Evolutionary conservation across 169 alveolate genomes (phyloP), one percentile per base, ranked within the genome.

Genomic region (Plasmodium blacklocki): DNA sequence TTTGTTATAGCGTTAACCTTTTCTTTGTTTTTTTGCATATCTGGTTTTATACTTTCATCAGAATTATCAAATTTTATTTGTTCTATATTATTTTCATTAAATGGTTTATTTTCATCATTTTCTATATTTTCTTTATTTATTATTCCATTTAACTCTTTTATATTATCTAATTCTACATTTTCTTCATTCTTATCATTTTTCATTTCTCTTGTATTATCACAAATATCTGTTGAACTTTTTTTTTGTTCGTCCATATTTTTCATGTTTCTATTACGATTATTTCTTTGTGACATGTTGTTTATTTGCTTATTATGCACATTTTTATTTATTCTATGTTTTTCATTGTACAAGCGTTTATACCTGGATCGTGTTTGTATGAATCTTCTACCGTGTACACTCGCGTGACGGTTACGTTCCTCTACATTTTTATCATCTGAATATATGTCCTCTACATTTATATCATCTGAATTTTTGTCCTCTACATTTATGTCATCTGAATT

Each of bases 111-210:
- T 9, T 26, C 64, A 14, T 49, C 23, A 52, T 21, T 45, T 19
- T 19, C 29, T 56, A 59, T 49, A 56, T 64, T 59, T 45, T 75
- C 54, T 68, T 75, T 76, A 39, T 76, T 72, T 68, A 54, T 76
- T 76, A 23, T 68, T 32, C 18, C 74, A 43, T 19, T 1, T 54
- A 26, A 21, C 19, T n/a, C 59, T 12, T 73, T 39, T 47, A 54
- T 32, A 60, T 62, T 62, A 39, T 19, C 26, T 62, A 8, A 18
- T 64, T 12, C 73, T 29, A 11, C 54, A 29, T n/a, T 29, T 64
- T 64, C 73, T 64, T 12, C 19, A 14, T 29, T 64, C 43, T 64
- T 4, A 14, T 32, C 63, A 60, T 47, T 11, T 29, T 11, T 3
- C 15, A 4, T 56, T 56, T 56, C 63, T 56, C 21, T 21, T 12